Conservation (phyloP, 768 basidiomycete species). For the Mrakia blollopis region DNA sequence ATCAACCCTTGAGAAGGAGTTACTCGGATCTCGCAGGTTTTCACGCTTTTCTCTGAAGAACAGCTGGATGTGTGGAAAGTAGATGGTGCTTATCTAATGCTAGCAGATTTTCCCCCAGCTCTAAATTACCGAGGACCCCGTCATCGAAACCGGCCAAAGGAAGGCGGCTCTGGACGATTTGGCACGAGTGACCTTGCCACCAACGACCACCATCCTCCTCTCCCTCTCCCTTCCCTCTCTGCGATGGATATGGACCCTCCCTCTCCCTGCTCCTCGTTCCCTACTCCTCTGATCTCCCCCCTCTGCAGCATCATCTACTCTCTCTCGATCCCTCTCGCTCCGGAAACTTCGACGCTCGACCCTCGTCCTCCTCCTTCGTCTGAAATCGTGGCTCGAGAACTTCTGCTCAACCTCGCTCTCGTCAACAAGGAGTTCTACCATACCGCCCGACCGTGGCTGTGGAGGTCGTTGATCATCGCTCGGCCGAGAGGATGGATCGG, state of each 20-base stretch:
- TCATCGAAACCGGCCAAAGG: too few species aligned
- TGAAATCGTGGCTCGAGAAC: slow-evolving; percentile 59
- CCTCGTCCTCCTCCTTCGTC: slow-evolving; percentile 46
- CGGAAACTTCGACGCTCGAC: slow-evolving; percentile 67
- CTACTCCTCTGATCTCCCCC: slow-evolving; percentile 52
- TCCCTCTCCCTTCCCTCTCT: slow-evolving; percentile 6
- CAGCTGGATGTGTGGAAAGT: too few species aligned
- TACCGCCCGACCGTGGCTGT: slow-evolving; percentile 65
- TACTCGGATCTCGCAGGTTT: too few species aligned
- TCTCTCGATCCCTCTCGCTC: slow-evolving; percentile 53
- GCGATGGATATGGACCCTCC: slow-evolving; percentile 22
- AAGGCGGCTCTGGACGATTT: too few species aligned
- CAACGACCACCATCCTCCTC: slow-evolving; percentile 10
- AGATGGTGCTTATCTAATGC: too few species aligned
- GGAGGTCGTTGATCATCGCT: slow-evolving; percentile 75
- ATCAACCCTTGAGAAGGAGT: neutral
- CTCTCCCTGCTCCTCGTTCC: slow-evolving; percentile 26
- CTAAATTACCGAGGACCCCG: neutral
- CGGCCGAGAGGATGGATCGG: slow-evolving; percentile 79
- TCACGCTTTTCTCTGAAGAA: too few species aligned
- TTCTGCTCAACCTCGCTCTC: slow-evolving; percentile 66
- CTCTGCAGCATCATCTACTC: slow-evolving; percentile 69
- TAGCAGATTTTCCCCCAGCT: too few species aligned
- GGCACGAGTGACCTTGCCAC: too few species aligned
- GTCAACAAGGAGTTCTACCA: slow-evolving; percentile 53